A percentile compares a stretch with the other conserved stretches of the same genome.
Evolutionary conservation across 306 rosid genomes (phyloP).

Genomic region (Begonia masoniana): DNA sequence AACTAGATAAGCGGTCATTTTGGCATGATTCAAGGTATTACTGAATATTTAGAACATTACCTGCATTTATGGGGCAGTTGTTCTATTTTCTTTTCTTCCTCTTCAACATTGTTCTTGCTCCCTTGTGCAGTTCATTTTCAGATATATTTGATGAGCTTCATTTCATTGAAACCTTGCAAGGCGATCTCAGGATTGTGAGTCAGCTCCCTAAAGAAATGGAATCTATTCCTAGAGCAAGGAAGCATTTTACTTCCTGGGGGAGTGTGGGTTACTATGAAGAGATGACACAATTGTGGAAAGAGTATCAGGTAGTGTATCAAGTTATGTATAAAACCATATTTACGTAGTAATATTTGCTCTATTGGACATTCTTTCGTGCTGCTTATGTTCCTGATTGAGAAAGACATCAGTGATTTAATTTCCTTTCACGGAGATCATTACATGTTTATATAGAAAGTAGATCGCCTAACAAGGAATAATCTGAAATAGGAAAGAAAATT

Average conservation of each 20-base stretch:
- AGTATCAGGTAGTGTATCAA: constrained; percentile 48
- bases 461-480: no score
- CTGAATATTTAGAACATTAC: constrained; percentile 1
- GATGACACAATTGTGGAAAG: constrained; percentile 61
- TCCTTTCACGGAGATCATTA: no score
- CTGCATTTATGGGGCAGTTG: constrained; percentile 11
- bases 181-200: constrained; percentile 52
- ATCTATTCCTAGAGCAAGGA: constrained; percentile 62
- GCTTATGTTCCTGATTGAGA: no score
- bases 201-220: constrained; percentile 67
- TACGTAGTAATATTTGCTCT: no score
- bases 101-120: constrained; percentile 12
- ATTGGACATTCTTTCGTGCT: no score
- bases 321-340: not conserved
- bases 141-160: constrained; percentile 78
- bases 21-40: constrained; percentile 84
- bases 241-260: constrained; percentile 83
- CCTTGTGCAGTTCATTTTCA: constrained; percentile 58
- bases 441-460: no score
- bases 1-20: constrained; percentile 79
- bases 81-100: not conserved
- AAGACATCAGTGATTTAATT: no score
- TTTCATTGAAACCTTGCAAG: constrained; percentile 58
- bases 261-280: constrained; percentile 74
- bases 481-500: no score